A percentile compares a stretch with the other conserved stretches of the same genome.
Evolutionary conservation across 805 yeast species (phyloP).

Genomic region (Isabelozyma pseudorhagii): DNA sequence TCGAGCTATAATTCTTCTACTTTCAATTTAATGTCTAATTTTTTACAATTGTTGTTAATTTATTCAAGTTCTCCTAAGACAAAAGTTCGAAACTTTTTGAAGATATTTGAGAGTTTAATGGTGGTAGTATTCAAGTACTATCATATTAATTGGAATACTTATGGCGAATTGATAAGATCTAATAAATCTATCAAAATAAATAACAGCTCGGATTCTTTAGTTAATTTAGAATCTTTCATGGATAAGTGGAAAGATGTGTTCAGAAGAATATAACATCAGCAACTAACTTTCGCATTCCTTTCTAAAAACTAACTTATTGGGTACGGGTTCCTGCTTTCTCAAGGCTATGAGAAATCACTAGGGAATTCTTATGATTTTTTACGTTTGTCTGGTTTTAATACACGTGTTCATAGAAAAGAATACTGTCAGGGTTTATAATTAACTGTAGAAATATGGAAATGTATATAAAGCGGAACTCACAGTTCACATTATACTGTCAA

Average conservation of each 20-base stretch:
- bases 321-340: neutral
- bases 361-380: neutral
- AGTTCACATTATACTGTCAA: too few relatives aligned
- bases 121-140: slow-evolving; percentile 33
- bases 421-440: too few relatives aligned
- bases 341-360: neutral
- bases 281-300: neutral
- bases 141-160: slow-evolving; percentile 41
- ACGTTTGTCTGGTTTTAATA: neutral
- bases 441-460: neutral
- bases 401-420: too few relatives aligned
- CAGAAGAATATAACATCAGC: slow-evolving; percentile 16
- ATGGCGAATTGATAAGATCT: slow-evolving; percentile 26
- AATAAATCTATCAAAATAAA: slow-evolving; percentile 39
- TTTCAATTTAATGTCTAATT: slow-evolving; percentile 25
- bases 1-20: slow-evolving; percentile 20
- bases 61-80: slow-evolving; percentile 33
- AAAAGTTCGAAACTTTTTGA: slow-evolving; percentile 23
- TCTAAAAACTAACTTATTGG: neutral
- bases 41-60: slow-evolving; percentile 31
- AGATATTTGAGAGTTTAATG: slow-evolving; percentile 29
- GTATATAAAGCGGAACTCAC: neutral
- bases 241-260: slow-evolving; percentile 35
- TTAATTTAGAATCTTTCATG: slow-evolving; percentile 34
- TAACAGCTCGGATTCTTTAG: slow-evolving; percentile 27